Evolutionary conservation across 768 basidiomycete genomes (phyloP).

Genomic region (Lactarius deliciosus): DNA sequence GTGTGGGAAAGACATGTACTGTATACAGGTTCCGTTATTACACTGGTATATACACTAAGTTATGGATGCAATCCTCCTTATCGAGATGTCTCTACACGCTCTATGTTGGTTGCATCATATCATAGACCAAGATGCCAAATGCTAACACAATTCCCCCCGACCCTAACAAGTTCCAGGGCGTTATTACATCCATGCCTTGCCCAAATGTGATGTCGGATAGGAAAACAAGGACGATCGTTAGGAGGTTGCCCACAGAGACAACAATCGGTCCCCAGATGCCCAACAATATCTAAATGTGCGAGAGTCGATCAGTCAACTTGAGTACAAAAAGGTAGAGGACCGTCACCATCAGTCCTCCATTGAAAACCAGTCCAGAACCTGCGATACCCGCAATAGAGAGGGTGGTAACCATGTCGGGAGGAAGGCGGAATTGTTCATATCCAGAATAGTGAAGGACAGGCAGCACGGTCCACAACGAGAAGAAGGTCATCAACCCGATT

Average conservation of each 20-base stretch:
- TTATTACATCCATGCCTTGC: slow-evolving; percentile 57
- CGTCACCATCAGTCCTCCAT: slow-evolving; percentile 81
- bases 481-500: slow-evolving; percentile 77
- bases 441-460: slow-evolving; percentile 68
- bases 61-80: neutral
- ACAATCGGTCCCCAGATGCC: slow-evolving; percentile 88
- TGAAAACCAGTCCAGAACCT: slow-evolving; percentile 71
- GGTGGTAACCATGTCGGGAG: slow-evolving; percentile 47
- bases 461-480: slow-evolving; percentile 75
- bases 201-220: slow-evolving; percentile 77
- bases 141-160: slow-evolving; percentile 78
- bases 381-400: slow-evolving; percentile 67
- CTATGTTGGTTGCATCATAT: slow-evolving; percentile 49
- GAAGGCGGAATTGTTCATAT: slow-evolving; percentile 66
- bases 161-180: slow-evolving; percentile 71
- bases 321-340: slow-evolving; percentile 2
- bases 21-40: neutral
- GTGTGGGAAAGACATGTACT: too few species aligned
- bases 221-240: slow-evolving; percentile 91
- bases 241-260: slow-evolving; percentile 85
- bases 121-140: slow-evolving; percentile 76
- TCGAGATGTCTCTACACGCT: neutral
- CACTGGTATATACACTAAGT: neutral
- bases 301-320: slow-evolving; percentile 9
- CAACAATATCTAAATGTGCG: slow-evolving; percentile 58